phyloP scores from a whole-genome alignment of 768 basidiomycete species.

The Rhizopogon salebrosus region DNA sequence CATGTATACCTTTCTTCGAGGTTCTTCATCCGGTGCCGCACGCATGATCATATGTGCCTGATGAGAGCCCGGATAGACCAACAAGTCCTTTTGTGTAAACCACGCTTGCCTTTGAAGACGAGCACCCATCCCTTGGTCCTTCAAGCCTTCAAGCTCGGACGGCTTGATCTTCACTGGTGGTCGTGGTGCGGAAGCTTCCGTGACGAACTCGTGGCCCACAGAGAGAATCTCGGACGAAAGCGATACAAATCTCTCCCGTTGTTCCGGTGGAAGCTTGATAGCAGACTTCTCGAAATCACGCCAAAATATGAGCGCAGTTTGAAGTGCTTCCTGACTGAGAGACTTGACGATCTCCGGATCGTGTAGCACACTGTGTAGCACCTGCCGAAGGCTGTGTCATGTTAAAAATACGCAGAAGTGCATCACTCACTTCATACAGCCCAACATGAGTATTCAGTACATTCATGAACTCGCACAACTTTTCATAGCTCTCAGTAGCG shows the following conservation, averaged over 20 bases:
- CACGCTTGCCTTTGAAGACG: slow-evolving; percentile 70
- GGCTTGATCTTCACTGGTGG: slow-evolving; percentile 66
- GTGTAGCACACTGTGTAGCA: slow-evolving; percentile 63
- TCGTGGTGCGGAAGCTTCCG: slow-evolving; percentile 55
- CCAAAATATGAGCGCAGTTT: slow-evolving; percentile 91
- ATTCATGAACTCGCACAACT: slow-evolving; percentile 96
- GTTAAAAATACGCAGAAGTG: background rate
- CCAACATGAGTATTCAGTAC: slow-evolving; percentile 91
- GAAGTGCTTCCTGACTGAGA: slow-evolving; percentile 68
- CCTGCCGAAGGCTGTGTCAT: slow-evolving; percentile 34
- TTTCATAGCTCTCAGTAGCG: slow-evolving; percentile 85
- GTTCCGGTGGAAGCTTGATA: slow-evolving; percentile 75
- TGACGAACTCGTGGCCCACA: slow-evolving; percentile 83
- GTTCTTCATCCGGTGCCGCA: slow-evolving; percentile 79
- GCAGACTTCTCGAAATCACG: slow-evolving; percentile 97
- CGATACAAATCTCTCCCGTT: slow-evolving; percentile 80
- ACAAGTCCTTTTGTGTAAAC: slow-evolving; percentile 69
- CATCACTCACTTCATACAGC: slow-evolving; percentile 71
- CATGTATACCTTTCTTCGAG: slow-evolving; percentile 76
- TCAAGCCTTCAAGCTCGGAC: slow-evolving; percentile 65
- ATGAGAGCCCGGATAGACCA: slow-evolving; percentile 79
- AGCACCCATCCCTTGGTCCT: slow-evolving; percentile 73
- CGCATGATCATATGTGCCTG: slow-evolving; percentile 94
- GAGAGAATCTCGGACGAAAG: slow-evolving; percentile 85
- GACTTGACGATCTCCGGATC: slow-evolving; percentile 63